Percentiles rank a stretch among this genome's conserved stretches.
These are phyloP conservation scores for Metschnikowia aberdeeniae DNA, from an alignment of 805 yeast genomes.

Conservation along the genomic window DNA sequence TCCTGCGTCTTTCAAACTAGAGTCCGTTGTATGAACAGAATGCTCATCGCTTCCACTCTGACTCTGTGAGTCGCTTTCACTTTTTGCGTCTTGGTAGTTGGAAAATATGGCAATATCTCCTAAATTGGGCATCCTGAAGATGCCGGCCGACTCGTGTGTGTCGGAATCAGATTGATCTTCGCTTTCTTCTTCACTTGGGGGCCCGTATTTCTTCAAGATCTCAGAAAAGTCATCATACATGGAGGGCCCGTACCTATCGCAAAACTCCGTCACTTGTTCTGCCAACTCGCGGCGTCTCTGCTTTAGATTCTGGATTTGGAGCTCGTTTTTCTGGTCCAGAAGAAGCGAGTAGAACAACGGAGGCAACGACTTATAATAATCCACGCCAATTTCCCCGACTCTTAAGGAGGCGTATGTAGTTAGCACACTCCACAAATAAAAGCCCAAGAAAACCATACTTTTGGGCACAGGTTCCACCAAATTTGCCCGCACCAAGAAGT, in stretches of 20 bases:
- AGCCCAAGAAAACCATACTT: slow-evolving; percentile 23
- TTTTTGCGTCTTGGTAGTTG: slow-evolving; percentile 1
- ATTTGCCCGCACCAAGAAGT: slow-evolving; percentile 16
- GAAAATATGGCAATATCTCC: slow-evolving; percentile 31
- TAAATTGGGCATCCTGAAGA: slow-evolving; percentile 20
- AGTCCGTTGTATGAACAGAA: too few relatives aligned
- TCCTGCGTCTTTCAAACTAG: too few relatives aligned
- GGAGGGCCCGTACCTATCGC: slow-evolving; percentile 35
- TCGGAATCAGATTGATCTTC: neutral
- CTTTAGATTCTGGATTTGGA: slow-evolving; percentile 33
- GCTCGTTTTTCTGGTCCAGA: slow-evolving; percentile 24
- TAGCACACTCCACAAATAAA: slow-evolving; percentile 34
- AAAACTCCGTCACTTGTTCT: slow-evolving; percentile 29
- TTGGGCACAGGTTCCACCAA: slow-evolving; percentile 12
- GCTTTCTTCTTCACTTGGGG: too few relatives aligned
- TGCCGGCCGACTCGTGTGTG: neutral
- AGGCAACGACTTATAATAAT: slow-evolving; percentile 36
- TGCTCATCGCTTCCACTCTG: too few relatives aligned
- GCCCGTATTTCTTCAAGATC: slow-evolving; percentile 13
- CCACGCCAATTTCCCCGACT: slow-evolving; percentile 41
- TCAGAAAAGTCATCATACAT: slow-evolving; percentile 36
- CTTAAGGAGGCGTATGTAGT: slow-evolving; percentile 41
- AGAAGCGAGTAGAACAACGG: slow-evolving; percentile 35
- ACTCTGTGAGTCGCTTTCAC: too few relatives aligned
- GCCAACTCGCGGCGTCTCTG: slow-evolving; percentile 25